These are phyloP conservation scores for Aspergillus hancockii DNA, from an alignment of 495 filamentous ascomycete genomes.

Conservation along the genomic window DNA sequence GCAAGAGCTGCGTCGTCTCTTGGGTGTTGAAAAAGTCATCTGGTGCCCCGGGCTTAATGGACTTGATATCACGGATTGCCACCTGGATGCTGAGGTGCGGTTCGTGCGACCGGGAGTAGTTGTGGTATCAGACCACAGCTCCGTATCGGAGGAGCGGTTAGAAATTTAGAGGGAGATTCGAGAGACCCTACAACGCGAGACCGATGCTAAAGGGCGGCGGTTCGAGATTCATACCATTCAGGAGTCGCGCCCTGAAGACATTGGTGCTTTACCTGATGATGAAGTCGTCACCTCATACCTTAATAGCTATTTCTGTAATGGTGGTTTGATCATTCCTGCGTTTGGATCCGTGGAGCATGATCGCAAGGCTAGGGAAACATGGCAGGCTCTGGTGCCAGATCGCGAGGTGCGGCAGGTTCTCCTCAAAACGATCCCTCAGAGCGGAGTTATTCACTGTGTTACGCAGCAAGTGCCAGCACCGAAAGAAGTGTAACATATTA, in stretches of 20 bases:
- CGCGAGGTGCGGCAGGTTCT: constrained; percentile 27
- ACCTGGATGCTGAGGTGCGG: constrained; percentile 29
- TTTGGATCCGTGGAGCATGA: constrained; percentile 26
- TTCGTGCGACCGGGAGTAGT: constrained; percentile 29
- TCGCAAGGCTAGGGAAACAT: constrained; percentile 20
- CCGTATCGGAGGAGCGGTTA: constrained; percentile 21
- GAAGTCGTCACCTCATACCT: constrained; percentile 27
- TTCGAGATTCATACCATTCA: constrained; percentile 26
- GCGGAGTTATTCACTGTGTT: constrained; percentile 31
- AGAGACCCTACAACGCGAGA: constrained; percentile 20
- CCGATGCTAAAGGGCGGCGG: constrained; percentile 26
- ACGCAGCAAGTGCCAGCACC: constrained; percentile 26
- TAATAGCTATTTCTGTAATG: constrained; percentile 33
- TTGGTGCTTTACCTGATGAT: constrained; percentile 20
- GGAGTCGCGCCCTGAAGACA: constrained; percentile 21
- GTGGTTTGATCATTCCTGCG: constrained; percentile 27
- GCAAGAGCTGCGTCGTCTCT: constrained; percentile 22
- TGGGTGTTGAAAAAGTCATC: constrained; percentile 31
- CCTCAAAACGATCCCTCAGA: constrained; percentile 26
- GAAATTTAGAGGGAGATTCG: constrained; percentile 24
- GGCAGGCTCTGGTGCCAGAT: constrained; percentile 22
- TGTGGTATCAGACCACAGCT: constrained; percentile 22
- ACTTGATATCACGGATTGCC: constrained; percentile 29
- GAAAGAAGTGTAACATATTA: background rate
- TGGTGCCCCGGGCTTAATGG: constrained; percentile 29